A percentile compares a stretch with the other conserved stretches of the same genome.
Evolutionary conservation across 257 asterid species (phyloP).

Genomic region (Phtheirospermum japonicum): DNA sequence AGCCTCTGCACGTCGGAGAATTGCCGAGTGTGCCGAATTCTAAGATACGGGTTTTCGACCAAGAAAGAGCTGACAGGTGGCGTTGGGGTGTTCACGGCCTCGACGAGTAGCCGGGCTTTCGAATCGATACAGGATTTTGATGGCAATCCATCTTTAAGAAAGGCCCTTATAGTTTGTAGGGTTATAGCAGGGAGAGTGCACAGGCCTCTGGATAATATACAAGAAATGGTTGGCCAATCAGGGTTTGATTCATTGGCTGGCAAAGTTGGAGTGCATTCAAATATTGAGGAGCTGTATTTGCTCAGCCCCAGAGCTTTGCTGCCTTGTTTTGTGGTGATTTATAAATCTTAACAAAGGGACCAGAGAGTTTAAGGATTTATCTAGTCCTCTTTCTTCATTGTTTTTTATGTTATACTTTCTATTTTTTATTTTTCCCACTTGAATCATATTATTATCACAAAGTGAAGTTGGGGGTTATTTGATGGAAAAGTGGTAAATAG

Average conservation of each 20-base stretch:
- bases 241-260: conserved; percentile 96
- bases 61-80: conserved; percentile 45
- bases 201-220: conserved; percentile 66
- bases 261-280: conserved; percentile 66
- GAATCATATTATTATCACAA: not conserved
- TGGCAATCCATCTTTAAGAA: conserved; percentile 27
- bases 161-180: conserved; percentile 83
- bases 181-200: conserved; percentile 96
- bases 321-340: conserved; percentile 89
- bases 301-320: conserved; percentile 80
- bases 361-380: not conserved
- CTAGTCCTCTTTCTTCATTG: not conserved
- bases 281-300: conserved; percentile 83
- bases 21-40: conserved; percentile 67
- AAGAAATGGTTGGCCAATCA: conserved; percentile 62
- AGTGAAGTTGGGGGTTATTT: not conserved
- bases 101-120: conserved; percentile 77
- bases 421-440: conserved; percentile 17
- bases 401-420: not conserved
- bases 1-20: conserved; percentile 53
- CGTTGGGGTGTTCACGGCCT: conserved; percentile 78
- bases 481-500: not conserved
- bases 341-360: conserved; percentile 39
- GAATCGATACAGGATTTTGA: conserved; percentile 45
- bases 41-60: conserved; percentile 61